phyloP scores from a whole-genome alignment of 108 stramenopile species.

The Stephanodiscus minutulus region DNA sequence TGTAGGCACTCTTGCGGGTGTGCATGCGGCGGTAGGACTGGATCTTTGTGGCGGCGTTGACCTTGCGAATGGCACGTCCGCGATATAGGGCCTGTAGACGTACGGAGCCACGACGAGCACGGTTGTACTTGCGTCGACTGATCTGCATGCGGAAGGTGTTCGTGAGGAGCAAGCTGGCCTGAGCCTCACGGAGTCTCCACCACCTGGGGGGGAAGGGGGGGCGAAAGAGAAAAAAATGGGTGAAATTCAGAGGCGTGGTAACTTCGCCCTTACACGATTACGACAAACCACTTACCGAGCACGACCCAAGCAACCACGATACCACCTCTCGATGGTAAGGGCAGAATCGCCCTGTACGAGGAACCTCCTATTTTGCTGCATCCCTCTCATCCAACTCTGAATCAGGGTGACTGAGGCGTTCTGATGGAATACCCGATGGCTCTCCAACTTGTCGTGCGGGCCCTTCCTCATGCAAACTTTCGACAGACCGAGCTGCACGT shows the following conservation, averaged over 20 bases:
- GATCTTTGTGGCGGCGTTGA: slow-evolving; percentile 65
- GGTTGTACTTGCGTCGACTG: slow-evolving; percentile 54
- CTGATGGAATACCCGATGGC: slow-evolving; percentile 79
- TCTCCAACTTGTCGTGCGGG: slow-evolving; percentile 91
- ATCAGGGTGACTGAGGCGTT: slow-evolving; percentile 72
- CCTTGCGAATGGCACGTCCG: slow-evolving; percentile 58
- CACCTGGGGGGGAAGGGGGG: slow-evolving; percentile 47
- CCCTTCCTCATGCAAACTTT: slow-evolving; percentile 95
- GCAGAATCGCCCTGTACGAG: slow-evolving; percentile 65
- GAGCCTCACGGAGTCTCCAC: slow-evolving; percentile 77
- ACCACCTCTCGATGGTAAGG: slow-evolving; percentile 69
- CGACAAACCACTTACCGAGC: slow-evolving; percentile 50
- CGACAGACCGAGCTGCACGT: slow-evolving; percentile 90
- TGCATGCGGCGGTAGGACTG: slow-evolving; percentile 69
- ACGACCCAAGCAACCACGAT: slow-evolving; percentile 86
- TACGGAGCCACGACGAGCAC: slow-evolving; percentile 60
- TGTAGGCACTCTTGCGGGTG: slow-evolving; percentile 32
- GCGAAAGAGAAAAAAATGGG: slow-evolving; percentile 8
- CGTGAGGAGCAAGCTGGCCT: slow-evolving; percentile 82
- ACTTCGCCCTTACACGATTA: not conserved
- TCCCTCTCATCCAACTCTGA: slow-evolving; percentile 85
- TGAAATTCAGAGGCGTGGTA: not conserved
- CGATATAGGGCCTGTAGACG: slow-evolving; percentile 77
- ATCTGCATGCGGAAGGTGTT: slow-evolving; percentile 81
- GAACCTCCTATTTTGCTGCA: slow-evolving; percentile 65